Evolutionary conservation across 2,329 filamentous ascomycete species (phyloP).

Genomic region (Penicillium sp.): DNA sequence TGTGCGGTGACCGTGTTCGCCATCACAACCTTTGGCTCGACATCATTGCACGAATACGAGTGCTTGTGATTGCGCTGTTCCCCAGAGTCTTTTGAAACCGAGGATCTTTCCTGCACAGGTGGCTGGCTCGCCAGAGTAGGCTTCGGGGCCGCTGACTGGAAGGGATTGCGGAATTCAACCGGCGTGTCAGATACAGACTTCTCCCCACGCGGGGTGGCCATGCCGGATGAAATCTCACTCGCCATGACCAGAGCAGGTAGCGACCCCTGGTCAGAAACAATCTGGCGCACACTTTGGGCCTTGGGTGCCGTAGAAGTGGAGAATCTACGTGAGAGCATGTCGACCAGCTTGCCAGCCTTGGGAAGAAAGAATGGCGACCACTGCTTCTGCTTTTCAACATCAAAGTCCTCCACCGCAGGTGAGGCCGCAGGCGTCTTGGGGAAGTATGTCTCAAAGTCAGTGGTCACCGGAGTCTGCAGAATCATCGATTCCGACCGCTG

Average conservation of each 20-base stretch:
- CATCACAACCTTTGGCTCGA: constrained; percentile 25
- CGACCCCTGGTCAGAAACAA: constrained; percentile 46
- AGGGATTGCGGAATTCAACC: constrained; percentile 37
- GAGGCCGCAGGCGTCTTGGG: constrained; percentile 9
- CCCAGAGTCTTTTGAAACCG: not conserved
- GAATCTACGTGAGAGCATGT: constrained; percentile 43
- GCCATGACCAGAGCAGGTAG: constrained; percentile 54
- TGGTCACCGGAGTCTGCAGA: constrained; percentile 40
- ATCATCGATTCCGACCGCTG: constrained; percentile 59
- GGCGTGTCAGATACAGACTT: constrained; percentile 22
- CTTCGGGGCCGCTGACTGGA: constrained; percentile 18
- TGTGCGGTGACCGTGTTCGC: constrained; percentile 23
- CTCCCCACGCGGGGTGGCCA: constrained; percentile 23
- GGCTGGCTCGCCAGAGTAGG: not conserved
- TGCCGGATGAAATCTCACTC: constrained; percentile 33
- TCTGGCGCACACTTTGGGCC: constrained; percentile 41
- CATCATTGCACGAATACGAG: constrained; percentile 23
- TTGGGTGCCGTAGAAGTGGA: constrained; percentile 39
- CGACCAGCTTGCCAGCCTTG: constrained; percentile 24
- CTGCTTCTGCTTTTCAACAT: constrained; percentile 16
- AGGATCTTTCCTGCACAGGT: not conserved
- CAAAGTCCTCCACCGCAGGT: constrained; percentile 12
- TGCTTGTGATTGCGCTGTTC: constrained; percentile 17
- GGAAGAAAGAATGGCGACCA: constrained; percentile 45
- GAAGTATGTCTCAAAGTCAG: constrained; percentile 30